Evolutionary conservation across 345 rosid species (phyloP).

Genomic region (Eucalyptus marginata): DNA sequence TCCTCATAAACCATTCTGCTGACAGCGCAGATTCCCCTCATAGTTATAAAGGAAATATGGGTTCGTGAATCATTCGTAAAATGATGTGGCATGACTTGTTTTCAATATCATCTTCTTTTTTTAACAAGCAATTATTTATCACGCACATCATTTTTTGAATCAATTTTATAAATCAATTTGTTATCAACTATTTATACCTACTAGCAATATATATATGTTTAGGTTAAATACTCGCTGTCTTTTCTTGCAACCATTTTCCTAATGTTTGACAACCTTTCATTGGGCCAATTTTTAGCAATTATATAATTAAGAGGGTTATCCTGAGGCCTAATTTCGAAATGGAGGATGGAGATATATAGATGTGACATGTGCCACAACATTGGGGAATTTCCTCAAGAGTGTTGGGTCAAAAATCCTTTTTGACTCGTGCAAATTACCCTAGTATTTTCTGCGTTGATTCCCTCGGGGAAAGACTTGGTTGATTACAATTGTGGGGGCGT

Average conservation of each 20-base stretch:
- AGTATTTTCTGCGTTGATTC: too few species aligned
- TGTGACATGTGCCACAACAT: background rate
- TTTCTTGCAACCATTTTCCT: too few species aligned
- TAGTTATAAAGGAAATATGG: too few species aligned
- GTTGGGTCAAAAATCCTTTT: too few species aligned
- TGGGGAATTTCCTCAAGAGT: background rate
- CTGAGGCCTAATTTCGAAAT: background rate
- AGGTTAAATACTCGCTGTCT: too few species aligned
- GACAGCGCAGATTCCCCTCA: background rate
- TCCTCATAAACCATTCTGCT: too few species aligned
- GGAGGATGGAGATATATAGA: background rate
- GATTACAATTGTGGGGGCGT: too few species aligned
- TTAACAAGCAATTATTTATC: too few species aligned
- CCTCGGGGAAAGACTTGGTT: too few species aligned
- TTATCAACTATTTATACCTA: background rate
- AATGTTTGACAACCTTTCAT: background rate
- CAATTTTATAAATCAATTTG: background rate
- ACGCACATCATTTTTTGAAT: background rate
- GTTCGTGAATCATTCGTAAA: background rate
- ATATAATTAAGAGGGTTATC: background rate
- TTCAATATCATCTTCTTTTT: background rate
- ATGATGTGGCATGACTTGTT: background rate
- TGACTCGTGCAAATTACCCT: too few species aligned
- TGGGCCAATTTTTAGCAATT: background rate
- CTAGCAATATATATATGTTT: background rate